These are phyloP conservation scores for Lipomyces sp. DNA, from an alignment of 805 yeast species.

Conservation along the genomic window DNA sequence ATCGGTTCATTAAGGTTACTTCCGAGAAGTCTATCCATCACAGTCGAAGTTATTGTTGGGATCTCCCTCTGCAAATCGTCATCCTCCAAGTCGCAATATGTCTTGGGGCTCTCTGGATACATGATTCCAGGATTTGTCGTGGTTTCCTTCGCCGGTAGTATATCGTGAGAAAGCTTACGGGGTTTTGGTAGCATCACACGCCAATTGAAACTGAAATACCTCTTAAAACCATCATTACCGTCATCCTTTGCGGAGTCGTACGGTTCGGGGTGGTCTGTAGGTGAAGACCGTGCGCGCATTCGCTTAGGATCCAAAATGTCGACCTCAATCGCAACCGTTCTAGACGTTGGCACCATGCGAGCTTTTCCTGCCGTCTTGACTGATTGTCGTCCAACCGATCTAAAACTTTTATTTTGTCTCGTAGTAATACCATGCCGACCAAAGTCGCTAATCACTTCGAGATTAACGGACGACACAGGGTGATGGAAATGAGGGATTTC, in stretches of 20 bases:
- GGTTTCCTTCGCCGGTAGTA: background rate
- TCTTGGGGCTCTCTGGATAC: background rate
- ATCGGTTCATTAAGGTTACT: background rate
- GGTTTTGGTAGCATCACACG: conserved; percentile 14
- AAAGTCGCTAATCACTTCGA: conserved; percentile 23
- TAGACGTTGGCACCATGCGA: background rate
- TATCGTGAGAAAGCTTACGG: conserved; percentile 5
- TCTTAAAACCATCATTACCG: background rate
- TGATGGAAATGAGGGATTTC: conserved; percentile 31
- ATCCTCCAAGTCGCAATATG: background rate
- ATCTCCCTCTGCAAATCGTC: background rate
- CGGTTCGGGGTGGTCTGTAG: background rate
- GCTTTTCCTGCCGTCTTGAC: background rate
- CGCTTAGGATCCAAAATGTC: conserved; percentile 5
- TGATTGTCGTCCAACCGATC: background rate
- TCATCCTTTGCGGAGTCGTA: background rate
- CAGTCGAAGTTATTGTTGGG: background rate
- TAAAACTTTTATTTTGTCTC: conserved; percentile 7
- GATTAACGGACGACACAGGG: conserved; percentile 31
- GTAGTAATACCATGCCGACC: conserved; percentile 20
- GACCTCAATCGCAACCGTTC: background rate
- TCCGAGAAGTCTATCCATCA: conserved; percentile 3
- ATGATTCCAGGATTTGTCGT: background rate
- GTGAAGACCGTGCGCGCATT: background rate
- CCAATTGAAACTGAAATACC: conserved; percentile 29